These are phyloP conservation scores for Parietichytrium sp. DNA, from an alignment of 108 stramenopile genomes.

Conservation along the genomic window DNA sequence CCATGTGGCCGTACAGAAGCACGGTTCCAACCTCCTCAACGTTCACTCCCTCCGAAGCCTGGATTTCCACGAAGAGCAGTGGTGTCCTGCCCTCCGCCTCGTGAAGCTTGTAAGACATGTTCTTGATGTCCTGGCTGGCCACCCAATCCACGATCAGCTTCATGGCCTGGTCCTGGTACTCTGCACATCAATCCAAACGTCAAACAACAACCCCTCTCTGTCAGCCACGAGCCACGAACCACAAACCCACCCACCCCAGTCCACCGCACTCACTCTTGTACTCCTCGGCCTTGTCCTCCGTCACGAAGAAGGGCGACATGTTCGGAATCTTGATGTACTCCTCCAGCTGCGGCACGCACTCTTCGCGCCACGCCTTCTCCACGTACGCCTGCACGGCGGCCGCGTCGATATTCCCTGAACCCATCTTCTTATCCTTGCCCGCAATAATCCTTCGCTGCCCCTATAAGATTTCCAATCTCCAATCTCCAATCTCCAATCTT, in stretches of 20 bases:
- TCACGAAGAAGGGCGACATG: slow-evolving; percentile 5
- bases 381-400: not conserved
- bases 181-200: too few species aligned
- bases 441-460: too few species aligned
- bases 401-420: not conserved
- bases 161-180: slow-evolving; percentile 34
- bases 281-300: not conserved
- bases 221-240: too few species aligned
- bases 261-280: too few species aligned
- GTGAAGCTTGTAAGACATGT: not conserved
- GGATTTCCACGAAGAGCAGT: slow-evolving; percentile 20
- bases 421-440: too few species aligned
- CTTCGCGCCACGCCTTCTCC: slow-evolving; percentile 4
- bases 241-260: too few species aligned
- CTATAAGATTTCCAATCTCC: too few species aligned
- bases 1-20: slow-evolving; percentile 38
- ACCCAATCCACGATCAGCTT: slow-evolving; percentile 25
- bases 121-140: not conserved
- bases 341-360: slow-evolving; percentile 23
- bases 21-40: not conserved
- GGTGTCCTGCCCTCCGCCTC: slow-evolving; percentile 7
- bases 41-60: not conserved
- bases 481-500: too few species aligned
- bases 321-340: slow-evolving; percentile 24
- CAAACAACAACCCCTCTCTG: too few species aligned